Evolutionary conservation across 2,329 filamentous ascomycete species (phyloP), one percentile per base, ranked within the genome.

Genomic region (Calonectria fujianensis): DNA sequence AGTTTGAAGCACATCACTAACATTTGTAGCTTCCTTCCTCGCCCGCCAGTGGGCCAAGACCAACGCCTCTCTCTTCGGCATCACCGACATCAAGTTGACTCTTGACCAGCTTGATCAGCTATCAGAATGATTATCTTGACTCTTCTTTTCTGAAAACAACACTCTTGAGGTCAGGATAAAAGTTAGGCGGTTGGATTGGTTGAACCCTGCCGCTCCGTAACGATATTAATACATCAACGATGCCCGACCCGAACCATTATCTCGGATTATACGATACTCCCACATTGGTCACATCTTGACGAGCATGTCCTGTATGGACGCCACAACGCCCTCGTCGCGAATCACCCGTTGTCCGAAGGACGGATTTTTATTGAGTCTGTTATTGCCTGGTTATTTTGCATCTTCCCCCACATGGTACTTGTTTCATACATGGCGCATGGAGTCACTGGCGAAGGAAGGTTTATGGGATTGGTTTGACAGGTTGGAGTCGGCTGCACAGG

Each of bases 1-100:
- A 14, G 4, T 27, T 41, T 10, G 59, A 72, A 31, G 24, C 24
- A 18, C 7, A 6, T 10, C 24, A 13, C 57, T 63, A 63, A 63
- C n/a, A 29, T n/a, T 11, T 3, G 7, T 54, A 98, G 96, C 96
- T 80, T 98, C 96, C 32, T 96, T 98, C 81, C 90, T 98, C 75
- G 94, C 96, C 45, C 95, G 96, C 81, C 92, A 94, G 82, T 99
- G 97, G 97, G 95, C 96, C 73, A 98, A 98, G 90, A 94, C 94
- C 85, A 94, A 94, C 80, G 91, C 91, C 4, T 81, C 84, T 35
- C 82, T 88, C 68, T 92, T 92, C 74, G 90, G 89, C 75, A 88
- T 93, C 75, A 83, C 83, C 35, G 88, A 91, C 74, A 85, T 86
- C 31, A 83, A 88, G 57, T 80, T 90, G 69, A 86, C 87, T 57